Base-by-base conservation (phyloP, 805 yeast species). In the Lachancea meyersii region DNA sequence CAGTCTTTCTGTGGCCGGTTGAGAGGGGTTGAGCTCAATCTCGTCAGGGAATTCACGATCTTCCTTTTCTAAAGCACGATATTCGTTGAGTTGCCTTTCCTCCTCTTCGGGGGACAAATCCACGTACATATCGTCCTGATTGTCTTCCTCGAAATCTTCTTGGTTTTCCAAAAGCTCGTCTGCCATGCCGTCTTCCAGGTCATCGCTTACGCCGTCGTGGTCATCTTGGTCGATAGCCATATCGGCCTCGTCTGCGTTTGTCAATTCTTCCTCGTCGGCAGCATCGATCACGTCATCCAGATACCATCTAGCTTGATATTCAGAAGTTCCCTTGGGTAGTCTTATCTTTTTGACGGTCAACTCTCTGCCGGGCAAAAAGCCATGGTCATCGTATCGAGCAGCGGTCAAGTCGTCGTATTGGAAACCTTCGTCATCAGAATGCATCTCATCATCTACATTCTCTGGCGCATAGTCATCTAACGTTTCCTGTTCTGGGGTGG, bases 21-120 rank as follows among this genome's bases (percentile, higher is more conserved):
- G 89, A 5, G 64, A 59, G 23, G 97, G 97, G 35, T 72, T 75
- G 33, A 93, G 67, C 61, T 93, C 97, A 43, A 91, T 67, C 66
- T 93, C 98, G 65, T 93, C 99, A 0, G 97, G 97, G 71, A 88
- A 93, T 54, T 89, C 96, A 27, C 78, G 73, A 60, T 87, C 97
- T 43, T 89, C 97, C 46, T 76, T 75, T 51, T 80, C 96, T 48
- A 77, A 63, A 31, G 71, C 71, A 52, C 93, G 77, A 67, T 72
- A 88, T 54, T 73, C 75, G 44, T 73, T 68, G 48, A 87, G 70
- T 64, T 89, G 96, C 53, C 79, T 75, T 46, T 78, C 79, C 61
- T 86, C 96, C 53, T 87, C 96, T 53, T 86, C 96, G 26, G 82
- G 79, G 1, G 82, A 69, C 39, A 87, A 66, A 28, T 87, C 96